Conservation (phyloP, 2,329 filamentous ascomycete species). For the Thelonectria olida region DNA sequence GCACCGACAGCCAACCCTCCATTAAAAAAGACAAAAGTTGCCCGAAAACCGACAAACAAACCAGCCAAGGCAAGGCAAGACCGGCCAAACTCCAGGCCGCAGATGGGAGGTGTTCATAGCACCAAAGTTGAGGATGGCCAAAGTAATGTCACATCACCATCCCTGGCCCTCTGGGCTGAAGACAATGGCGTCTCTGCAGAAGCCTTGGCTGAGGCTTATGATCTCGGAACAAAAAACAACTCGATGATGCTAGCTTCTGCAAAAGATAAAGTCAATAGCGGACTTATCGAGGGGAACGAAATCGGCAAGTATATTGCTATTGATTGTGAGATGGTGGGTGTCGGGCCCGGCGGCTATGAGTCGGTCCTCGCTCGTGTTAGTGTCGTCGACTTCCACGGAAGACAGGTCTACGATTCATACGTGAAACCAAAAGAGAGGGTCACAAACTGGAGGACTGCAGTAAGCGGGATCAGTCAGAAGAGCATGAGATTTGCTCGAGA, state of each 20-base stretch:
- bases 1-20: constrained; percentile 36
- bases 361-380: constrained; percentile 88
- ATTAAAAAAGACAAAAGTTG: constrained; percentile 43
- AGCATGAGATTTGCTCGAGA: constrained; percentile 75
- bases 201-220: constrained; percentile 69
- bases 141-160: constrained; percentile 57
- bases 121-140: constrained; percentile 52
- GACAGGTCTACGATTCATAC: constrained; percentile 93
- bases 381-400: constrained; percentile 91
- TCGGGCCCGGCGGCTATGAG: constrained; percentile 74
- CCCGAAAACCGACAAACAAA: constrained; percentile 17
- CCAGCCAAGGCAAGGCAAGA: constrained; percentile 9
- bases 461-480: constrained; percentile 82
- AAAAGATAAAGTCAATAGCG: constrained; percentile 69
- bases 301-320: constrained; percentile 91
- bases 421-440: constrained; percentile 82
- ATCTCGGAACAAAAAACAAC: constrained; percentile 59
- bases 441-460: constrained; percentile 87
- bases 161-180: constrained; percentile 67
- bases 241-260: constrained; percentile 57
- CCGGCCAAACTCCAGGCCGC: constrained; percentile 22
- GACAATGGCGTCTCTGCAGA: constrained; percentile 70
- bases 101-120: constrained; percentile 68
- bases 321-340: constrained; percentile 98
- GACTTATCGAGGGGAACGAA: constrained; percentile 68